Percentiles rank a stretch among this genome's conserved stretches.
Conservation (phyloP, 768 basidiomycete genomes). For the Naematelia encephala region DNA sequence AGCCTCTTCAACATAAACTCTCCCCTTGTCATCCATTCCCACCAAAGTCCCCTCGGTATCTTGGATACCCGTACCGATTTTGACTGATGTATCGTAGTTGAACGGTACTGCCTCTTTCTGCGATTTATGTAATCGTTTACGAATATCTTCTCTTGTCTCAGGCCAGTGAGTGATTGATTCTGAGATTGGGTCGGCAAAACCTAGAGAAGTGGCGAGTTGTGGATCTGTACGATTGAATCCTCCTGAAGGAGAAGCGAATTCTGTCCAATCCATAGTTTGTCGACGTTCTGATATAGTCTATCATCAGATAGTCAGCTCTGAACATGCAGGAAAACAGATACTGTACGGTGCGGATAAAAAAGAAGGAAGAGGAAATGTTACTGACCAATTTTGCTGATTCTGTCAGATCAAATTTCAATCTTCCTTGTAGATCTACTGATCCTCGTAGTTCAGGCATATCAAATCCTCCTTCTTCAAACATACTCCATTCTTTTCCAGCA, state of each 20-base stretch:
- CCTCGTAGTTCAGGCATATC: constrained; percentile 48
- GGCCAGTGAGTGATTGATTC: constrained; percentile 71
- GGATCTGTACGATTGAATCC: constrained; percentile 79
- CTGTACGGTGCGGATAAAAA: not conserved
- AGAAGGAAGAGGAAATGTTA: constrained; percentile 6
- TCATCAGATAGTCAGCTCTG: not conserved
- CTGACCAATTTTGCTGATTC: constrained; percentile 74
- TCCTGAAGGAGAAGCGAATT: constrained; percentile 65
- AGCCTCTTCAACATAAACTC: constrained; percentile 66
- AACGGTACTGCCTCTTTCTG: constrained; percentile 78
- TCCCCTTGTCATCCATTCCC: constrained; percentile 27
- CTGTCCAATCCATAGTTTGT: constrained; percentile 80
- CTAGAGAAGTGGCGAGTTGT: constrained; percentile 73
- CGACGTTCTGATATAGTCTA: constrained; percentile 70
- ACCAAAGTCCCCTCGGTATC: not conserved
- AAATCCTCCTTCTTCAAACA: constrained; percentile 83
- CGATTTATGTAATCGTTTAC: constrained; percentile 75
- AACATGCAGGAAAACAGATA: constrained; percentile 5
- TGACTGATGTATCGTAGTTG: constrained; percentile 86
- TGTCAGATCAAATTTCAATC: constrained; percentile 86
- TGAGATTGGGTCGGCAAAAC: constrained; percentile 63
- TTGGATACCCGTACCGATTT: constrained; percentile 65
- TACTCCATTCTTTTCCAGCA: constrained; percentile 81
- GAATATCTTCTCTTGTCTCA: constrained; percentile 66
- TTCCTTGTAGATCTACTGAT: constrained; percentile 57